These are phyloP conservation scores for Hylodesmum podocarpum DNA, from an alignment of 306 rosid species.

Conservation along the genomic window DNA sequence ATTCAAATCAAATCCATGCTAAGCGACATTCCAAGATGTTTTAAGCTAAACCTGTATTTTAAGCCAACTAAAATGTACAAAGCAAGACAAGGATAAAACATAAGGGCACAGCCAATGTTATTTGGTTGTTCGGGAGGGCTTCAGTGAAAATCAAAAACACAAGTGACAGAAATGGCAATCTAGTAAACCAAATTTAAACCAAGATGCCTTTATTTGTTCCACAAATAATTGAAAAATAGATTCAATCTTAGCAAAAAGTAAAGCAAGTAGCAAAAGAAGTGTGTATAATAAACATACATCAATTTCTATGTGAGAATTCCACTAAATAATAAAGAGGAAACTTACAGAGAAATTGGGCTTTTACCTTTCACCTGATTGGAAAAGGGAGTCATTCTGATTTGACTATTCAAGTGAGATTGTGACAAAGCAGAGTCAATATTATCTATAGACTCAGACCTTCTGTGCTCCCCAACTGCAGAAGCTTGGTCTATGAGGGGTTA, in stretches of 20 bases:
- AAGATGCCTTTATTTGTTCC: background rate
- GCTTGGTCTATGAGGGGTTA: constrained; percentile 63
- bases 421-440: constrained; percentile 44
- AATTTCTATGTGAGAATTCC: background rate
- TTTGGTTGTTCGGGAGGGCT: background rate
- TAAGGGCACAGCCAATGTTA: background rate
- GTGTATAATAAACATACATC: background rate
- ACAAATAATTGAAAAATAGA: constrained; percentile 3
- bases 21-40: background rate
- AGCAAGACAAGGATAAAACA: background rate
- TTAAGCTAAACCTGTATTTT: background rate
- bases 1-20: background rate
- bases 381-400: constrained; percentile 37
- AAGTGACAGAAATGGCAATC: constrained; percentile 5
- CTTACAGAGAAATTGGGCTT: background rate
- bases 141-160: constrained; percentile 20
- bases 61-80: background rate
- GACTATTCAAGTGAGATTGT: constrained; percentile 42
- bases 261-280: background rate
- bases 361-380: constrained; percentile 54
- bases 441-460: constrained; percentile 50
- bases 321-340: constrained; percentile 5
- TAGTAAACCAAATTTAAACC: background rate
- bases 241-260: background rate
- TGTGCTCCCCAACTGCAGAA: constrained; percentile 46